A percentile compares a stretch with the other conserved stretches of the same genome.
Evolutionary conservation across 2,329 filamentous ascomycete species (phyloP).

Genomic region (Talaromyces sp.): DNA sequence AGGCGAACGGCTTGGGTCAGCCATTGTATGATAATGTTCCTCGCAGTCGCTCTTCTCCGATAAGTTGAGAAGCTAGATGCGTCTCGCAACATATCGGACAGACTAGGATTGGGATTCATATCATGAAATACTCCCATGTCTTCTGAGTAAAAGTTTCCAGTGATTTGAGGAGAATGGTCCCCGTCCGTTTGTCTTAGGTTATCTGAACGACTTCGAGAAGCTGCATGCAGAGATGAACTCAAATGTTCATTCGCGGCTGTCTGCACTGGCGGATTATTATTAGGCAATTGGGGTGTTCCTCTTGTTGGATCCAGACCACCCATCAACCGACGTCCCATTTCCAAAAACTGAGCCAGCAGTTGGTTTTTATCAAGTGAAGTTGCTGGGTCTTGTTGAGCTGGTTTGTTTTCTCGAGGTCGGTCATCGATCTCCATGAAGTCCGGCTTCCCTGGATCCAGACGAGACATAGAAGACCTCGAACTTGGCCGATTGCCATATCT

Average conservation of each 20-base stretch:
- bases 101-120: slow-evolving; percentile 45
- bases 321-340: slow-evolving; percentile 35
- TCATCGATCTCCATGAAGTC: slow-evolving; percentile 27
- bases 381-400: slow-evolving; percentile 13
- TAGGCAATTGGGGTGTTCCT: slow-evolving; percentile 14
- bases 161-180: neutral
- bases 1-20: slow-evolving; percentile 39
- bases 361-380: slow-evolving; percentile 32
- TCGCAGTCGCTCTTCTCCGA: slow-evolving; percentile 34
- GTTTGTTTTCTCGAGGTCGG: slow-evolving; percentile 15
- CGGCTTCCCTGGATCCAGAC: slow-evolving; percentile 34
- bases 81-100: slow-evolving; percentile 48
- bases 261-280: slow-evolving; percentile 21
- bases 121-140: slow-evolving; percentile 29
- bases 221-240: neutral
- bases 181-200: neutral
- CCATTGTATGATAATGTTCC: slow-evolving; percentile 45
- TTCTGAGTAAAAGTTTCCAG: slow-evolving; percentile 2
- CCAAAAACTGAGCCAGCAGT: slow-evolving; percentile 35
- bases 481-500: slow-evolving; percentile 34
- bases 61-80: slow-evolving; percentile 46
- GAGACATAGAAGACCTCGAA: slow-evolving; percentile 42
- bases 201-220: neutral
- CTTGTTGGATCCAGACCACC: slow-evolving; percentile 27
- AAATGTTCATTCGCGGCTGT: slow-evolving; percentile 17